These are phyloP conservation scores for Hymenoscyphus scutula DNA, from an alignment of 2,329 filamentous ascomycete genomes.

Conservation along the genomic window DNA sequence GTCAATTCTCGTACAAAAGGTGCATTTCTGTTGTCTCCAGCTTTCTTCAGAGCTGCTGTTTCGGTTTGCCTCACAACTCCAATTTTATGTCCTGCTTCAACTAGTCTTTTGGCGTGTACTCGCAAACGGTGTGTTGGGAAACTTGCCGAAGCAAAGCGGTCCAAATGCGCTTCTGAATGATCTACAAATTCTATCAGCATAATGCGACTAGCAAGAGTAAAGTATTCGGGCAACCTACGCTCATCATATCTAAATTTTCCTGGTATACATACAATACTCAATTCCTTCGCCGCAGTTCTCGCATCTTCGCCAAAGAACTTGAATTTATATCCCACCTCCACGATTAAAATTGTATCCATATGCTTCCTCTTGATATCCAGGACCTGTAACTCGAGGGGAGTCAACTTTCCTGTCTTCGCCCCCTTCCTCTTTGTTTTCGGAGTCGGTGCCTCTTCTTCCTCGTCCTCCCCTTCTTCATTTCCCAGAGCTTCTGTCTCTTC, in stretches of 20 bases:
- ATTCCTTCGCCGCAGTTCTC: slow-evolving; percentile 78
- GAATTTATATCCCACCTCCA: slow-evolving; percentile 98
- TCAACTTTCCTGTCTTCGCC: slow-evolving; percentile 73
- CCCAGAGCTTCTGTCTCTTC: slow-evolving; percentile 49
- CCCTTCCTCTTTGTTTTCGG: slow-evolving; percentile 64
- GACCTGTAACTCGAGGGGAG: slow-evolving; percentile 90
- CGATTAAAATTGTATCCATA: slow-evolving; percentile 82
- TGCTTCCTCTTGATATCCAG: slow-evolving; percentile 92
- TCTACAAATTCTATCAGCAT: slow-evolving; percentile 44
- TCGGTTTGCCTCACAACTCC: slow-evolving; percentile 93
- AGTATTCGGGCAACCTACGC: slow-evolving; percentile 47
- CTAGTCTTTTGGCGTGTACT: slow-evolving; percentile 90
- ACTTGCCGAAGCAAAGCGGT: slow-evolving; percentile 91
- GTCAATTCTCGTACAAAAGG: slow-evolving; percentile 92
- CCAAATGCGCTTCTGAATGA: slow-evolving; percentile 85
- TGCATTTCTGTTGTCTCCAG: slow-evolving; percentile 87
- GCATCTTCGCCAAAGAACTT: slow-evolving; percentile 97
- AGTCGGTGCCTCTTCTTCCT: slow-evolving; percentile 52
- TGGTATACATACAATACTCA: slow-evolving; percentile 94
- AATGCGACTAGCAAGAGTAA: slow-evolving; percentile 14
- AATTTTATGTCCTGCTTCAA: slow-evolving; percentile 91
- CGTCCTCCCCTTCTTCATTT: slow-evolving; percentile 57
- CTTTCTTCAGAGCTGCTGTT: slow-evolving; percentile 93
- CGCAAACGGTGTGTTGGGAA: slow-evolving; percentile 89
- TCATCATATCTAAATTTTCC: slow-evolving; percentile 95